phyloP scores from a whole-genome alignment of 768 basidiomycete species.

The Neoboletus magnificus region DNA sequence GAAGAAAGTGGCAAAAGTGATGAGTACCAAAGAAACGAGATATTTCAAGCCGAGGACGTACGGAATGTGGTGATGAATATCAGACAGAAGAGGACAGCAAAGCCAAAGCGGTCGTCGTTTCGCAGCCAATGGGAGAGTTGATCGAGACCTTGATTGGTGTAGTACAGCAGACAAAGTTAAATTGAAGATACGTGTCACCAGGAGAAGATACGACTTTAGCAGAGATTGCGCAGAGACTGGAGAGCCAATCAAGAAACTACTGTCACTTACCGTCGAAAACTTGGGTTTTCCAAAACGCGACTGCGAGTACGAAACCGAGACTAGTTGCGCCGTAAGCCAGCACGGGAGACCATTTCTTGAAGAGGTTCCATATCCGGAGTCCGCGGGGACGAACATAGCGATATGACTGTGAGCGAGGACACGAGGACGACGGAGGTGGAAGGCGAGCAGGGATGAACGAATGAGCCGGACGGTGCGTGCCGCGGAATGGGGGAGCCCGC shows the following conservation, averaged over 20 bases:
- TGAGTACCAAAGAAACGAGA: constrained; percentile 9
- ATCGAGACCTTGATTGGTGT: constrained; percentile 62
- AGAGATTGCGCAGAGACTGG: background rate
- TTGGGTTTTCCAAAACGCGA: constrained; percentile 79
- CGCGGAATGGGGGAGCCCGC: constrained; percentile 13
- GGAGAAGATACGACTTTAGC: background rate
- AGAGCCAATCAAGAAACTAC: background rate
- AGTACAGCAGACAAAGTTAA: background rate
- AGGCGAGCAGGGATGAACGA: constrained; percentile 19
- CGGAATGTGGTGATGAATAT: constrained; percentile 88
- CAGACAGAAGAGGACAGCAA: constrained; percentile 73
- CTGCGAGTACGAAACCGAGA: constrained; percentile 73
- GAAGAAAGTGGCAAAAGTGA: background rate
- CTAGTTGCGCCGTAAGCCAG: constrained; percentile 75
- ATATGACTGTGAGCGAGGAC: constrained; percentile 19
- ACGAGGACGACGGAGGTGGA: constrained; percentile 13
- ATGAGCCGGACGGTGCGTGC: constrained; percentile 16
- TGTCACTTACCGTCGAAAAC: constrained; percentile 70
- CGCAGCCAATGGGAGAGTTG: constrained; percentile 75
- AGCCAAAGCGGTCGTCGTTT: constrained; percentile 67
- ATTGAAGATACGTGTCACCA: background rate
- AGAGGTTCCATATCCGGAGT: constrained; percentile 52
- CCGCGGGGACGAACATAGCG: constrained; percentile 45
- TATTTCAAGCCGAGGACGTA: constrained; percentile 39
- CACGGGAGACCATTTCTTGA: constrained; percentile 76